Conservation (phyloP, 2,329 filamentous ascomycete species). For the Trichoderma gracile region DNA sequence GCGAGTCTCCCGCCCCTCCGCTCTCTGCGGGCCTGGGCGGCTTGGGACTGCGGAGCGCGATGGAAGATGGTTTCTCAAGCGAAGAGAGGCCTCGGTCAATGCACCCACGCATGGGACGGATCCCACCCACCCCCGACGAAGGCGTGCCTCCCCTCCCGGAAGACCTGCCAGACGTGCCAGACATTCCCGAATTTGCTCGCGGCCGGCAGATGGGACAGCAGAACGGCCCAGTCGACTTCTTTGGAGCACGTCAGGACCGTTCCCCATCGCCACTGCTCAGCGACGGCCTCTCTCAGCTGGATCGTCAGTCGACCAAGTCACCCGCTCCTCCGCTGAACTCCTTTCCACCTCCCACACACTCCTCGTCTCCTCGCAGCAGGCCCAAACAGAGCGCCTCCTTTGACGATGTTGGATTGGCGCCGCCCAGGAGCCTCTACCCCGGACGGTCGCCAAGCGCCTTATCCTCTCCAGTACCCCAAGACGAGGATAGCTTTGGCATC, state of each 20-base stretch:
- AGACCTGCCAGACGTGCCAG: constrained; percentile 48
- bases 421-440: constrained; percentile 52
- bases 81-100: constrained; percentile 67
- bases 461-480: constrained; percentile 63
- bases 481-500: constrained; percentile 65
- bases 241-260: constrained; percentile 58
- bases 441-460: constrained; percentile 59
- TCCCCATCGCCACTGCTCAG: constrained; percentile 57
- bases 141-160: constrained; percentile 49
- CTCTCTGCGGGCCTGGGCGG: constrained; percentile 42
- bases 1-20: constrained; percentile 34
- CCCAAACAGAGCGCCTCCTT: constrained; percentile 49
- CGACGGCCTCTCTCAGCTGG: constrained; percentile 37
- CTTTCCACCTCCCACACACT: constrained; percentile 39
- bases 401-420: constrained; percentile 54
- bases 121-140: constrained; percentile 54
- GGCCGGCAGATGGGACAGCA: constrained; percentile 44
- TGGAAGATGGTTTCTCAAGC: constrained; percentile 56
- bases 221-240: constrained; percentile 46
- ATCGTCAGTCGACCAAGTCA: constrained; percentile 35
- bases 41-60: constrained; percentile 54
- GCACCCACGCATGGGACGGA: constrained; percentile 71
- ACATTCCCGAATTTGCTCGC: constrained; percentile 44
- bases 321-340: constrained; percentile 38
- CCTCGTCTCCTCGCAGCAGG: constrained; percentile 47